phyloP scores from a whole-genome alignment of 352 stramenopile genomes.

The Pythium insidiosum region DNA sequence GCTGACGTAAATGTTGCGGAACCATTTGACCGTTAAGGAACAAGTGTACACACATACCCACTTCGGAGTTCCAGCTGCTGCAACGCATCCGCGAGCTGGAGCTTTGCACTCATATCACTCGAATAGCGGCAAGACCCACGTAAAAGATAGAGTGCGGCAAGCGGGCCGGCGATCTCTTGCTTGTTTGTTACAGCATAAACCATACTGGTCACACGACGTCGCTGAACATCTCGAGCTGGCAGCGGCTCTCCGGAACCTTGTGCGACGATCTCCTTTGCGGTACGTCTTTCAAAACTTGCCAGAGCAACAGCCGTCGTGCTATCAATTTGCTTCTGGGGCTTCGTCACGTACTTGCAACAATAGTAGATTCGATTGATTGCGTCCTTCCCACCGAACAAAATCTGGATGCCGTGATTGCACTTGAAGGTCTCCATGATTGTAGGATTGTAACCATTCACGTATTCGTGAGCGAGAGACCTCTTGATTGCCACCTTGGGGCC shows the following conservation, averaged over 20 bases:
- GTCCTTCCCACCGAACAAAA: neutral
- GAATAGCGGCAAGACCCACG: neutral
- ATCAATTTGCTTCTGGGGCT: neutral
- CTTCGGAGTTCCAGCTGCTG: neutral
- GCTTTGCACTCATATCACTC: neutral
- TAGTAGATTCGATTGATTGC: neutral
- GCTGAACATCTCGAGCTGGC: neutral
- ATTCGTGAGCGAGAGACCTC: neutral
- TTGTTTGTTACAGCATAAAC: neutral
- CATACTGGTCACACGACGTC: neutral
- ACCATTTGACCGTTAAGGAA: neutral
- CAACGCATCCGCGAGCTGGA: neutral
- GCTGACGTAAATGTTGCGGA: neutral
- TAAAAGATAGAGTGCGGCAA: neutral
- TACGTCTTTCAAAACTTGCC: neutral
- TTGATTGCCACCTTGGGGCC: neutral
- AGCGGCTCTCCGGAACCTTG: neutral
- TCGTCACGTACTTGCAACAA: neutral
- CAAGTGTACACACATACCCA: neutral
- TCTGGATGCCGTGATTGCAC: neutral
- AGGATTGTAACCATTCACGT: constrained; percentile 7
- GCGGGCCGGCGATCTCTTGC: neutral
- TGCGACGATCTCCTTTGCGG: neutral
- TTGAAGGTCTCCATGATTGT: constrained; percentile 1
- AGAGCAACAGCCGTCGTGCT: neutral